phyloP scores from a whole-genome alignment of 2,329 filamentous ascomycete genomes.

The Fusarium xylarioides region DNA sequence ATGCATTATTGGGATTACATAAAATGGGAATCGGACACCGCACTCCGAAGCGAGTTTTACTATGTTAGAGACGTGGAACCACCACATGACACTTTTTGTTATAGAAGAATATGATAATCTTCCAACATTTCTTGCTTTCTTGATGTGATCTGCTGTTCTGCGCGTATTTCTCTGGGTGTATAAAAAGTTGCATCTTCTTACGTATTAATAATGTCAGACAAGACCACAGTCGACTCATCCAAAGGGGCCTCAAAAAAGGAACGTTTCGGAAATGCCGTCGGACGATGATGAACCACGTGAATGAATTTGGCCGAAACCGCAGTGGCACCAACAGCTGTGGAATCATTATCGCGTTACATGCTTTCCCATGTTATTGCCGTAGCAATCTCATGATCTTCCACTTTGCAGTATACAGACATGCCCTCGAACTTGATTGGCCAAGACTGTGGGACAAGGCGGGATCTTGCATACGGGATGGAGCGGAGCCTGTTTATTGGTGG shows the following conservation, averaged over 20 bases:
- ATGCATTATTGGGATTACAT: conserved; percentile 10
- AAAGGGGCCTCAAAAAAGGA: background rate
- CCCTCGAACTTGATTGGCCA: background rate
- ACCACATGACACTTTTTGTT: conserved; percentile 2
- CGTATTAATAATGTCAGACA: background rate
- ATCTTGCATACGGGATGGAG: conserved; percentile 20
- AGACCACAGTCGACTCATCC: conserved; percentile 24
- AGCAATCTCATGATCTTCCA: conserved; percentile 8
- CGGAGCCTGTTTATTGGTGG: conserved; percentile 1
- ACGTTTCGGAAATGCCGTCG: conserved; percentile 12
- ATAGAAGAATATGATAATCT: conserved; percentile 17
- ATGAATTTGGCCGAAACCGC: conserved; percentile 10
- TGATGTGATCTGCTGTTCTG: background rate
- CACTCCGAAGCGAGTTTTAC: conserved; percentile 26
- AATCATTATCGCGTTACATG: conserved; percentile 2
- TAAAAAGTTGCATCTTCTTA: conserved; percentile 1
- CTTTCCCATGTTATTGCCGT: conserved; percentile 22
- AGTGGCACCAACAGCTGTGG: background rate
- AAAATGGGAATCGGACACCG: conserved; percentile 17
- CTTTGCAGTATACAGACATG: conserved; percentile 16
- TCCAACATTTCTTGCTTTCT: background rate
- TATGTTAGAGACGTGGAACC: conserved; percentile 20
- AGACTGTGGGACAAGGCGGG: background rate
- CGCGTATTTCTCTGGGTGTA: background rate
- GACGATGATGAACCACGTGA: conserved; percentile 31